Evolutionary conservation across 495 filamentous ascomycete species (phyloP).

Genomic region (Talaromyces wortmannii): DNA sequence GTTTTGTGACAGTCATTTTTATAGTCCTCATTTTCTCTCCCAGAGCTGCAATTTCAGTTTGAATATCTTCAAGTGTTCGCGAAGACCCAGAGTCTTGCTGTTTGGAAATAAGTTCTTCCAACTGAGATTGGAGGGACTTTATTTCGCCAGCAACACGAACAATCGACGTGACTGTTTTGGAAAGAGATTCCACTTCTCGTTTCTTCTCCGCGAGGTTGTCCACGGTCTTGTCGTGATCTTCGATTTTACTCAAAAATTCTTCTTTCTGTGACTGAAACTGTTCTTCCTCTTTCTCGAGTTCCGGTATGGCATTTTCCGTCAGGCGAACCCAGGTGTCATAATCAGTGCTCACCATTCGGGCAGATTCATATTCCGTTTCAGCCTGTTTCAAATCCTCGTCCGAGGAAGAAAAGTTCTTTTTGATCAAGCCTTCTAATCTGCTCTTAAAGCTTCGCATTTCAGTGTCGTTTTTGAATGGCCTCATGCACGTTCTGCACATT

Average conservation of each 20-base stretch:
- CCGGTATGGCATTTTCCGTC: slow-evolving; percentile 62
- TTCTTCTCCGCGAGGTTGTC: slow-evolving; percentile 56
- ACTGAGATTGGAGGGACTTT: slow-evolving; percentile 57
- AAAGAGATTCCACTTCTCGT: slow-evolving; percentile 67
- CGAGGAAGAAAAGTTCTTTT: slow-evolving; percentile 46
- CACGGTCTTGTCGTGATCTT: slow-evolving; percentile 66
- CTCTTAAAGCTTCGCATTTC: slow-evolving; percentile 52
- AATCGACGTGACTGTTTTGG: slow-evolving; percentile 71
- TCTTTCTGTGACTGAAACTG: slow-evolving; percentile 47
- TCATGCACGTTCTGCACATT: slow-evolving; percentile 63
- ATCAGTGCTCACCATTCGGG: slow-evolving; percentile 52
- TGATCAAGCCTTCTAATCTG: slow-evolving; percentile 53
- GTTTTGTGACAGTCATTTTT: slow-evolving; percentile 54
- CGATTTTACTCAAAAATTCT: slow-evolving; percentile 55
- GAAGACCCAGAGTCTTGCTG: slow-evolving; percentile 56
- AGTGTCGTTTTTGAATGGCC: slow-evolving; percentile 51
- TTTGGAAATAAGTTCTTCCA: slow-evolving; percentile 62
- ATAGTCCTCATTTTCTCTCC: slow-evolving; percentile 59
- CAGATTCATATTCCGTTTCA: slow-evolving; percentile 48
- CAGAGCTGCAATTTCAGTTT: slow-evolving; percentile 60
- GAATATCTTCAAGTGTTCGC: slow-evolving; percentile 75
- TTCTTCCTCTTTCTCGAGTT: slow-evolving; percentile 53
- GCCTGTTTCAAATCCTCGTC: slow-evolving; percentile 43
- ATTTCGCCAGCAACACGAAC: slow-evolving; percentile 65
- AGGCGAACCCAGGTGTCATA: slow-evolving; percentile 71